Evolutionary conservation across 768 basidiomycete species (phyloP).

Genomic region (Chalciporus piperatus): DNA sequence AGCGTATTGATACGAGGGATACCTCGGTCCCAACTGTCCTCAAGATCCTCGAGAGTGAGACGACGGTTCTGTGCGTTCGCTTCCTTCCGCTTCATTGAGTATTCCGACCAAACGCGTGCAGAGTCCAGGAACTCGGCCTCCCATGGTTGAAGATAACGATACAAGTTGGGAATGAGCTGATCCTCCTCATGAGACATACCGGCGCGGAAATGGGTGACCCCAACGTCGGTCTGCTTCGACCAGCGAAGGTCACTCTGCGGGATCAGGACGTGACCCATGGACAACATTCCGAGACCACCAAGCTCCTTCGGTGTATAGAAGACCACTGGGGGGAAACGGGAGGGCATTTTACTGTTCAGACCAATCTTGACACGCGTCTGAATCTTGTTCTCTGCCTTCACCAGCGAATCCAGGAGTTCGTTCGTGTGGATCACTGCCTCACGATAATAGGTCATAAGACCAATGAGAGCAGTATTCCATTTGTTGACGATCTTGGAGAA

Average conservation of each 20-base stretch:
- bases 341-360: conserved; percentile 99
- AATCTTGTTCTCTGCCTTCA: conserved; percentile 99
- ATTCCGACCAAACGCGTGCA: conserved; percentile 98
- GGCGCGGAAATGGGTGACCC: conserved; percentile 98
- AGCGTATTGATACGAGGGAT: conserved; percentile 98
- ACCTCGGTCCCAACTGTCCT: conserved; percentile 98
- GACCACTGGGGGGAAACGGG: conserved; percentile 94
- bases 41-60: conserved; percentile 94
- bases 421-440: conserved; percentile 98
- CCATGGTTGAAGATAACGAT: conserved; percentile 96
- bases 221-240: conserved; percentile 98
- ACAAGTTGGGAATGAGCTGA: conserved; percentile 94
- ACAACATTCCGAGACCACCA: conserved; percentile 97
- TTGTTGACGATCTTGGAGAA: conserved; percentile 99
- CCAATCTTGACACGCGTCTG: conserved; percentile 99
- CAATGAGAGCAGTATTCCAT: conserved; percentile 95
- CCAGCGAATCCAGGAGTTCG: conserved; percentile 90
- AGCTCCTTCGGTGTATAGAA: conserved; percentile 98
- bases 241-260: conserved; percentile 97
- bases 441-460: conserved; percentile 96
- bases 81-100: conserved; percentile 99
- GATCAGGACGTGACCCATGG: conserved; percentile 98
- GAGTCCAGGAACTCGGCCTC: conserved; percentile 97
- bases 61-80: conserved; percentile 99
- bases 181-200: conserved; percentile 97